Evolutionary conservation across 371 early-diverging fungal species (phyloP), one percentile per base, ranked within the genome.

Genomic region (Catenaria anguillulae): DNA sequence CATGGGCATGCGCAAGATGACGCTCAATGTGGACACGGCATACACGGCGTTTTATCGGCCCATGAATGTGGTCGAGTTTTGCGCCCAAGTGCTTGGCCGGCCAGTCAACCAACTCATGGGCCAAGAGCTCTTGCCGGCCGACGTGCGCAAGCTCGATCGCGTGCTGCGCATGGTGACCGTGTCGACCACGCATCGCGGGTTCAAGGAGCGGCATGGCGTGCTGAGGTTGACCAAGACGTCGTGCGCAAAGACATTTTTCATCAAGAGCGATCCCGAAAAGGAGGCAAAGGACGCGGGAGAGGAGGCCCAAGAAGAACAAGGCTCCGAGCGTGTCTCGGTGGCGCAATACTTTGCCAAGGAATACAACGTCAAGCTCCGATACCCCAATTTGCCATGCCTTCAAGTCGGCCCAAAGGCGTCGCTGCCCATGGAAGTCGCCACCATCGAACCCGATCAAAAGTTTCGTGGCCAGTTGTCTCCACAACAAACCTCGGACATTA

Each of bases 401-500:
- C 65, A 72, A 50, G 76, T 64, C n/a, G 77, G 71, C 19, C 4
- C 56, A 67, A 68, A 35, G 58, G 19, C 71, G 17, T 78, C 73
- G 58, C 60, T 81, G 55, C 81, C 81, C 31, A 65, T 79, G 66
- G 81, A 81, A 59, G 73, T 75, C 3, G 79, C 79, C 64, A 71
- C 73, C 34, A 68, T 81, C 43, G 65, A 75, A 15, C 65, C 70
- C 23, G 79, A 77, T 26, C 78, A 78, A 67, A 63, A 75, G 40
- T 71, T 71, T 50, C 45, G 75, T 62, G 40, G 76, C 34, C 75
- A 81, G 62, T 63, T 78, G 50, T 73, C 74, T 59, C 77, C 77
- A 63, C 60, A 71, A 15, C 56, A 56, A 24, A 56, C 56, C n/a
- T 2, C 56, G n/a, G 24, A 33, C 5, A 12, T 56, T 10, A 56